Conservation (phyloP, 1,284 basidiomycete species). For the Ustilago tritici region DNA sequence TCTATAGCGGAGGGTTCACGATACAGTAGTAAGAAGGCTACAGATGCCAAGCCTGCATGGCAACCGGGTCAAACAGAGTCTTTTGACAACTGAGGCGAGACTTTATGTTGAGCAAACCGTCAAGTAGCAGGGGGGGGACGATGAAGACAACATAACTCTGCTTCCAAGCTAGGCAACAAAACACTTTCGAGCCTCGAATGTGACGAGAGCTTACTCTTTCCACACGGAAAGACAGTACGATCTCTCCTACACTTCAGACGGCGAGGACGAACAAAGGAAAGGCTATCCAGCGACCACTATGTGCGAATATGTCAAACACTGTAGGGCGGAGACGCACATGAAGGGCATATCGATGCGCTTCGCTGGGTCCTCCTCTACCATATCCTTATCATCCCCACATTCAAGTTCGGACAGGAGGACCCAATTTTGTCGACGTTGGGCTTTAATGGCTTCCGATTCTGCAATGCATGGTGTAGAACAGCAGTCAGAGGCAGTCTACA, state of each 20-base stretch:
- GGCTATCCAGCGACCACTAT: background rate
- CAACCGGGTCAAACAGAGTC: background rate
- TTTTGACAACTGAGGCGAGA: background rate
- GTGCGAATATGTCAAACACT: background rate
- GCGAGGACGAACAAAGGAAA: background rate
- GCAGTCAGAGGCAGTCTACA: background rate
- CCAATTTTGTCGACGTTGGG: constrained; percentile 22
- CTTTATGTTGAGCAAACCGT: background rate
- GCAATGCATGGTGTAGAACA: background rate
- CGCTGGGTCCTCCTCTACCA: background rate
- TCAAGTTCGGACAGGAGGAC: constrained; percentile 3
- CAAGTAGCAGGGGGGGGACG: background rate
- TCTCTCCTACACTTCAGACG: background rate
- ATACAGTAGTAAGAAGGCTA: background rate
- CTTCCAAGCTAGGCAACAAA: background rate
- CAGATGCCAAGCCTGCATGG: background rate
- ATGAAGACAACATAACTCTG: background rate
- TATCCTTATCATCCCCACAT: constrained; percentile 8
- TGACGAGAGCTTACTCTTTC: background rate
- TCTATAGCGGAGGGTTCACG: background rate
- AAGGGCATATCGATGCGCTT: background rate
- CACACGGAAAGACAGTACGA: too few relatives aligned
- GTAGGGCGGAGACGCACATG: background rate
- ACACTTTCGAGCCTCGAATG: background rate
- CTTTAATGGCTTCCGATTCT: constrained; percentile 23